Conservation (phyloP, 2,329 filamentous ascomycete genomes). For the Calonectria honghensis region DNA sequence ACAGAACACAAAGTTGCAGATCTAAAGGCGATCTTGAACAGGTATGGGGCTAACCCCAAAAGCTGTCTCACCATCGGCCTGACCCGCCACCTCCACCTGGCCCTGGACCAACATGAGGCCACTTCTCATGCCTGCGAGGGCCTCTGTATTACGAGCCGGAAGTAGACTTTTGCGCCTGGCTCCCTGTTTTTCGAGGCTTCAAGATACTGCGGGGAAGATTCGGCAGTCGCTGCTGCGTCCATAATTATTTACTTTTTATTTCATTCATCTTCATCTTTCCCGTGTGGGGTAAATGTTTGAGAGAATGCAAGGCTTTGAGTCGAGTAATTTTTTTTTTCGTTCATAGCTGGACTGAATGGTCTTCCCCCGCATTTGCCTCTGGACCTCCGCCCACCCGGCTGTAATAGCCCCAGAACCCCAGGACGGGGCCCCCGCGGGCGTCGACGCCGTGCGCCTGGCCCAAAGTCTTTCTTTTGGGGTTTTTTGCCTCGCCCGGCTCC, state of each 20-base stretch:
- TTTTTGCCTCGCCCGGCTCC: constrained; percentile 45
- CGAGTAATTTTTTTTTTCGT: constrained; percentile 41
- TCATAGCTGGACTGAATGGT: constrained; percentile 36
- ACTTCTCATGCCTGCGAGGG: constrained; percentile 6
- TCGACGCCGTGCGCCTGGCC: constrained; percentile 38
- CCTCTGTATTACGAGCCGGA: not conserved
- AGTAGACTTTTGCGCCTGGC: constrained; percentile 9
- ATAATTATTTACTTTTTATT: not conserved
- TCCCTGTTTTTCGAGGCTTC: not conserved
- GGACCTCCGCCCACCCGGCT: constrained; percentile 52
- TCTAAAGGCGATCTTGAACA: constrained; percentile 47
- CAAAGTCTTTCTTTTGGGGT: constrained; percentile 43
- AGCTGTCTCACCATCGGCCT: constrained; percentile 44
- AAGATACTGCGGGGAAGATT: not conserved
- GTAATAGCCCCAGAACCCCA: constrained; percentile 50
- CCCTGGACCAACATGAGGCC: constrained; percentile 29
- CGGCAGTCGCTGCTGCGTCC: not conserved
- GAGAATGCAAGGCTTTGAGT: constrained; percentile 42
- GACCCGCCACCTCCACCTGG: constrained; percentile 39
- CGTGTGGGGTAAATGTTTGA: not conserved
- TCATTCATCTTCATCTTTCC: not conserved
- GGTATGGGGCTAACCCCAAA: constrained; percentile 42
- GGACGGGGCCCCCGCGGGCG: constrained; percentile 42
- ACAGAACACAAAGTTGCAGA: constrained; percentile 37
- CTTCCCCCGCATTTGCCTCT: constrained; percentile 53